A percentile compares a stretch with the other conserved stretches of the same genome.
phyloP scores from a whole-genome alignment of 2,329 filamentous ascomycete genomes.

The Ampelomyces quisqualis region DNA sequence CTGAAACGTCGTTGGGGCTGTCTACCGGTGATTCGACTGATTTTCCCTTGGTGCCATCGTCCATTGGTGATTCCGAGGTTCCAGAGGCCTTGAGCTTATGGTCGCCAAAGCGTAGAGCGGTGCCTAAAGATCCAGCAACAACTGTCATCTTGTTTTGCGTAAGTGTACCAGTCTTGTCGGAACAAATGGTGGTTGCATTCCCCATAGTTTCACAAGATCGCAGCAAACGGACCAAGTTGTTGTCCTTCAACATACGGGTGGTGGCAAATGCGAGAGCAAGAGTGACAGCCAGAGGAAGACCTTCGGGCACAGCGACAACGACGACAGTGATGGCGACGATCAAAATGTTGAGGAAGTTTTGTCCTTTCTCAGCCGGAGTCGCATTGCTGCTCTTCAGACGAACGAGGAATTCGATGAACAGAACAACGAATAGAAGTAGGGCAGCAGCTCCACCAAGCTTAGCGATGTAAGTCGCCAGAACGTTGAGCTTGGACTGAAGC shows the following conservation, averaged over 20 bases:
- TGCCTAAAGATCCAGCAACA: conserved; percentile 68
- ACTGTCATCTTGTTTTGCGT: conserved; percentile 58
- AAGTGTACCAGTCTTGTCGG: conserved; percentile 55
- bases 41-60: conserved; percentile 39
- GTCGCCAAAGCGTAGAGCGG: conserved; percentile 57
- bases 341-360: conserved; percentile 64
- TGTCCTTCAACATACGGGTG: conserved; percentile 67
- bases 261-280: conserved; percentile 68
- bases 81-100: conserved; percentile 35
- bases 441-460: conserved; percentile 75
- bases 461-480: conserved; percentile 77
- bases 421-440: conserved; percentile 76
- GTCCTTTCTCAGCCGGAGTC: conserved; percentile 71
- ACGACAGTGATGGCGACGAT: conserved; percentile 67
- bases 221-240: conserved; percentile 68
- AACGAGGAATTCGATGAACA: conserved; percentile 83
- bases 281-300: conserved; percentile 66
- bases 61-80: conserved; percentile 15
- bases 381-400: conserved; percentile 57
- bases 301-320: conserved; percentile 69
- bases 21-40: conserved; percentile 40
- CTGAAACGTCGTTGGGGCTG: conserved; percentile 51
- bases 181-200: conserved; percentile 74
- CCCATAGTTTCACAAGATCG: conserved; percentile 72
- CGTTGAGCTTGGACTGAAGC: conserved; percentile 74